Conservation (phyloP, 345 rosid species). For the Arabidopsis arenosa region DNA sequence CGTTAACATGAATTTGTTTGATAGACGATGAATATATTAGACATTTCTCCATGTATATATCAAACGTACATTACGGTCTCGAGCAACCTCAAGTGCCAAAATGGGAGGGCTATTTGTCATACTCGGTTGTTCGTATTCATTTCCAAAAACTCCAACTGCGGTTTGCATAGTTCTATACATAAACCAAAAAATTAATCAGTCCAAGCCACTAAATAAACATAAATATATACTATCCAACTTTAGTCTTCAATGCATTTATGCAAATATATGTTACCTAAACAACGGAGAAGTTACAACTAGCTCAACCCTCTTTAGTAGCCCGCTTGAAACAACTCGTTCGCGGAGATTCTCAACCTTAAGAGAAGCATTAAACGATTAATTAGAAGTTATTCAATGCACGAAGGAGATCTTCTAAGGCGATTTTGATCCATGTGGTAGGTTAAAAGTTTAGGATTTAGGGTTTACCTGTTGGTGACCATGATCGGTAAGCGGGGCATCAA, state of each 20-base stretch:
- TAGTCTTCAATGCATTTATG: neutral
- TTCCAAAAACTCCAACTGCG: slow-evolving; percentile 67
- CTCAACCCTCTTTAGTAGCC: slow-evolving; percentile 42
- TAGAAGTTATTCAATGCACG: neutral
- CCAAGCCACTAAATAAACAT: neutral
- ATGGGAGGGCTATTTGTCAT: slow-evolving; percentile 56
- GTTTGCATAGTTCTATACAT: slow-evolving; percentile 76
- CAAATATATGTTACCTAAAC: slow-evolving; percentile 37
- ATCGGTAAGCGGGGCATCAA: slow-evolving; percentile 68
- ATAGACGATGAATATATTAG: neutral
- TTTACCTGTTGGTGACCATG: slow-evolving; percentile 63
- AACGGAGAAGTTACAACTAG: slow-evolving; percentile 49
- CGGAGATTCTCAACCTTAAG: slow-evolving; percentile 46
- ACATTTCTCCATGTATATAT: neutral
- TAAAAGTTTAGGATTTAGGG: neutral
- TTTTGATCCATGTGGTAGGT: neutral
- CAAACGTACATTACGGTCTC: slow-evolving; percentile 71
- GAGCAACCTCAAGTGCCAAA: slow-evolving; percentile 70
- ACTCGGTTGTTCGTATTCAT: slow-evolving; percentile 34
- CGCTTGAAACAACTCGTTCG: slow-evolving; percentile 37
- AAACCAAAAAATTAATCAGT: neutral
- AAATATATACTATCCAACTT: neutral
- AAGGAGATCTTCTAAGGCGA: neutral
- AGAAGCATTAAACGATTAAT: neutral
- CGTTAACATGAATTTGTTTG: neutral